A percentile compares a stretch with the other conserved stretches of the same genome.
Evolutionary conservation across 2,329 filamentous ascomycete genomes (phyloP).

Genomic region (Exophiala sp.): DNA sequence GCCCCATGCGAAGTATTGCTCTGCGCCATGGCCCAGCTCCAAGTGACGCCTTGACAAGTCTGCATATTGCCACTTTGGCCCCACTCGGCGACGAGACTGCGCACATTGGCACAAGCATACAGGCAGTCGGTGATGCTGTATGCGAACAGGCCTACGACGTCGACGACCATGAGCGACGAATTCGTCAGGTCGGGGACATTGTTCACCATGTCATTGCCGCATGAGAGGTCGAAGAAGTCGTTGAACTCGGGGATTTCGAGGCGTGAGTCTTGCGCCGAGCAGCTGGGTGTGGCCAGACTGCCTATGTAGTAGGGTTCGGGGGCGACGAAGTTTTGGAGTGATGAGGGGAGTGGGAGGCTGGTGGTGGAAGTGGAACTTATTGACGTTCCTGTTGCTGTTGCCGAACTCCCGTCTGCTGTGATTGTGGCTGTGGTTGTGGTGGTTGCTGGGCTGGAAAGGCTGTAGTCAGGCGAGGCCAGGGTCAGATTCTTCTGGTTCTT

Average conservation of each 20-base stretch:
- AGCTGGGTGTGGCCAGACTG: constrained; percentile 15
- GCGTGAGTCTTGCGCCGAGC: constrained; percentile 1
- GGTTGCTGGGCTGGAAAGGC: background rate
- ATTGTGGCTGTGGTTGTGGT: constrained; percentile 1
- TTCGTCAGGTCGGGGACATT: constrained; percentile 3
- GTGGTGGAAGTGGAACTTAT: background rate
- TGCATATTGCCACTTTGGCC: constrained; percentile 6
- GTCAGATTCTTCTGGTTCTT: too few relatives aligned
- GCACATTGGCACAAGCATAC: constrained; percentile 16
- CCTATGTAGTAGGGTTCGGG: constrained; percentile 13
- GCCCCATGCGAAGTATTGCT: constrained; percentile 10
- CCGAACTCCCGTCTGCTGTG: constrained; percentile 1
- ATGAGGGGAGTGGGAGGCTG: constrained; percentile 12
- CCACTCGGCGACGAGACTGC: constrained; percentile 4
- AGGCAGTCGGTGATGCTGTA: constrained; percentile 20
- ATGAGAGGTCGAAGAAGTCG: constrained; percentile 11
- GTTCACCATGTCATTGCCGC: constrained; percentile 17
- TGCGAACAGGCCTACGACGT: constrained; percentile 14
- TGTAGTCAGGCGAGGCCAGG: too few relatives aligned
- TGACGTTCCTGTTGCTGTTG: background rate
- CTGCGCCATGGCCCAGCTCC: constrained; percentile 10
- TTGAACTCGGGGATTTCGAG: constrained; percentile 7
- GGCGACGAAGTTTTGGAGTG: constrained; percentile 13
- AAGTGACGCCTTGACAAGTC: constrained; percentile 17
- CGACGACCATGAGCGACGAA: constrained; percentile 12